These are phyloP conservation scores for Gastrolobium bilobum DNA, from an alignment of 306 rosid species.

Conservation along the genomic window DNA sequence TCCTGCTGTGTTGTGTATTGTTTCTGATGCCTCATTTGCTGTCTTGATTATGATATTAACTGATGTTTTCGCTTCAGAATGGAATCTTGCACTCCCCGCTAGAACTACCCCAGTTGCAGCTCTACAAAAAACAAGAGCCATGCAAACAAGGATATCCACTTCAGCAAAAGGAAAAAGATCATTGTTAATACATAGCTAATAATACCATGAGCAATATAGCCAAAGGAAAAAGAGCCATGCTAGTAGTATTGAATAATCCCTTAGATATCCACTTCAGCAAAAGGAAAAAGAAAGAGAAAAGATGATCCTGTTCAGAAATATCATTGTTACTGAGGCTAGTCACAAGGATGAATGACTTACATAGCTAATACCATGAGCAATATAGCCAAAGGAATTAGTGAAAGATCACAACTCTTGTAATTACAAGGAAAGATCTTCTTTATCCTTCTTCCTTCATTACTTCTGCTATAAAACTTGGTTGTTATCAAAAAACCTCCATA, in stretches of 20 bases:
- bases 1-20: constrained; percentile 73
- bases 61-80: constrained; percentile 68
- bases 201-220: no score
- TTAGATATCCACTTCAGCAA: no score
- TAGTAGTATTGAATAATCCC: no score
- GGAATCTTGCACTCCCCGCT: constrained; percentile 72
- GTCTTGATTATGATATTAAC: constrained; percentile 76
- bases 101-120: constrained; percentile 75
- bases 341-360: constrained; percentile 61
- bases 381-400: constrained; percentile 59
- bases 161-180: background rate
- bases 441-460: constrained; percentile 42
- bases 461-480: constrained; percentile 44
- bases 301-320: background rate
- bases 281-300: background rate
- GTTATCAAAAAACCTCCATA: constrained; percentile 57
- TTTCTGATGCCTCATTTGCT: constrained; percentile 78
- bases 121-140: constrained; percentile 51
- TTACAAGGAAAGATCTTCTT: constrained; percentile 53
- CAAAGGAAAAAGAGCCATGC: constrained; percentile 15
- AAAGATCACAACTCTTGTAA: constrained; percentile 55
- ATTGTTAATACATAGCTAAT: no score
- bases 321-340: constrained; percentile 29
- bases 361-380: constrained; percentile 65
- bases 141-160: background rate